Evolutionary conservation across 2,329 filamentous ascomycete species (phyloP).

Genomic region (Colletotrichum noveboracense): DNA sequence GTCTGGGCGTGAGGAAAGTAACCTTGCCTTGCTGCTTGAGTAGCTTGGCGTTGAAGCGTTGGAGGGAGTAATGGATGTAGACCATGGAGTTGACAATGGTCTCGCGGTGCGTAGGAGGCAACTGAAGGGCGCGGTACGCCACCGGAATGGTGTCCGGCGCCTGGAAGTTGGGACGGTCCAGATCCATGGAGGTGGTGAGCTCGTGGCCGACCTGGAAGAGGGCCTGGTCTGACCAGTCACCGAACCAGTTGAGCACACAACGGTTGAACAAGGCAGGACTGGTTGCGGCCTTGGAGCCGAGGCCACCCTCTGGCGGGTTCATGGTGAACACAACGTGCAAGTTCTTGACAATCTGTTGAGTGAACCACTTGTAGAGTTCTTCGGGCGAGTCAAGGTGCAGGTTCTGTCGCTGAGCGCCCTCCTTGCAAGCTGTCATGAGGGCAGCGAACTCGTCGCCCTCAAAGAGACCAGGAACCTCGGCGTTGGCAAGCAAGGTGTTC

Average conservation of each 20-base stretch:
- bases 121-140: slow-evolving; percentile 82
- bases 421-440: slow-evolving; percentile 99
- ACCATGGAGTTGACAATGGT: slow-evolving; percentile 98
- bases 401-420: slow-evolving; percentile 95
- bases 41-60: slow-evolving; percentile 86
- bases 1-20: slow-evolving; percentile 92
- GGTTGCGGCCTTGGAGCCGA: slow-evolving; percentile 95
- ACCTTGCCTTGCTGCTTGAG: slow-evolving; percentile 90
- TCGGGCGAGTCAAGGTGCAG: slow-evolving; percentile 96
- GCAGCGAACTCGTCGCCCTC: slow-evolving; percentile 98
- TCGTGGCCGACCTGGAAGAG: slow-evolving; percentile 97
- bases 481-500: slow-evolving; percentile 98
- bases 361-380: slow-evolving; percentile 99
- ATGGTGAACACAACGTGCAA: slow-evolving; percentile 99
- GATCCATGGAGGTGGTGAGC: slow-evolving; percentile 92
- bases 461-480: slow-evolving; percentile 98
- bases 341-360: slow-evolving; percentile 98
- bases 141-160: slow-evolving; percentile 93
- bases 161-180: slow-evolving; percentile 85
- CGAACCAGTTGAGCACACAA: slow-evolving; percentile 99
- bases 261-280: slow-evolving; percentile 99
- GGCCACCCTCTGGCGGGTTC: slow-evolving; percentile 95
- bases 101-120: slow-evolving; percentile 90
- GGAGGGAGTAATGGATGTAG: slow-evolving; percentile 94
- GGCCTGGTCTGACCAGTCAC: slow-evolving; percentile 99